Evolutionary conservation across 768 basidiomycete genomes (phyloP).

Genomic region (Chalciporus sphaerocephalus): DNA sequence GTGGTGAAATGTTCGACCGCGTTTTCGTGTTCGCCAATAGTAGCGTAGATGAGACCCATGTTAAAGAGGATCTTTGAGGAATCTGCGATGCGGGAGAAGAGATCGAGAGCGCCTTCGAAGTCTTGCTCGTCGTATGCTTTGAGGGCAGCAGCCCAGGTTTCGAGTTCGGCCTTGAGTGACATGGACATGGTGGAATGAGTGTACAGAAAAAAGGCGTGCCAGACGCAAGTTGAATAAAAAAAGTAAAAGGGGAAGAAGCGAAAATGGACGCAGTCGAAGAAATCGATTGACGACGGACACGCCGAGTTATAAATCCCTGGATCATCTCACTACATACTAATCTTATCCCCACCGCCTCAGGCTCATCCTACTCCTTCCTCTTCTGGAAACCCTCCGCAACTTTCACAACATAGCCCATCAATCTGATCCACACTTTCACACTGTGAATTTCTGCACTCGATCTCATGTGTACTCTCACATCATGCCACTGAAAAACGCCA

Average conservation of each 20-base stretch:
- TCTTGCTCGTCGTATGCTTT: conserved; percentile 84
- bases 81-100: conserved; percentile 70
- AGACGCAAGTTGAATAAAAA: conserved; percentile 17
- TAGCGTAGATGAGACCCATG: conserved; percentile 91
- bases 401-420: too few relatives aligned
- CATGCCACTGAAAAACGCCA: too few relatives aligned
- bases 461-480: too few relatives aligned
- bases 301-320: conserved; percentile 1
- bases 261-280: conserved; percentile 21
- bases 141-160: conserved; percentile 84
- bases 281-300: neutral
- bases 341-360: too few relatives aligned
- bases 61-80: conserved; percentile 89
- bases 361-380: too few relatives aligned
- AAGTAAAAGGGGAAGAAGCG: neutral
- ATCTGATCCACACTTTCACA: too few relatives aligned
- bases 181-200: conserved; percentile 22
- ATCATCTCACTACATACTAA: too few relatives aligned
- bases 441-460: too few relatives aligned
- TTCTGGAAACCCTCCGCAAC: too few relatives aligned
- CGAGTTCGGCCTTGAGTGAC: conserved; percentile 71
- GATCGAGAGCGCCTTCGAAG: conserved; percentile 67
- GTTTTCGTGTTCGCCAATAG: conserved; percentile 80
- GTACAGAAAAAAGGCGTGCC: conserved; percentile 20
- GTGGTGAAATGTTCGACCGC: conserved; percentile 79